These are phyloP conservation scores for Drechslerella dactyloides DNA, from an alignment of 2,329 filamentous ascomycete species.

Conservation along the genomic window DNA sequence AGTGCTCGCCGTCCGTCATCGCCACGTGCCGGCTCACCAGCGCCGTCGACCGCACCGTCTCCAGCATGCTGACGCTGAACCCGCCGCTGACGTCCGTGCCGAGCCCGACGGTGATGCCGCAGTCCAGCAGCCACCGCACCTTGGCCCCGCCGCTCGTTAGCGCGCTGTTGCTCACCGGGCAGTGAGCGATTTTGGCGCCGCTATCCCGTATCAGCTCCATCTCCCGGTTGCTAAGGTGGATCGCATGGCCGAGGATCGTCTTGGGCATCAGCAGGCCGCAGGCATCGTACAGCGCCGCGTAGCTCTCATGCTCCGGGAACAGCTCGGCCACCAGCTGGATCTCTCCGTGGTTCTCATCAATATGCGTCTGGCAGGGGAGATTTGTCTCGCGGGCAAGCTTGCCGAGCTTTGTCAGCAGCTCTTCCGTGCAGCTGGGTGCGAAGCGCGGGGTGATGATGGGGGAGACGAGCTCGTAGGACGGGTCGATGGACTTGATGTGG, in stretches of 20 bases:
- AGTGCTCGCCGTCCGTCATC: conserved; percentile 63
- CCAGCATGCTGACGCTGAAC: conserved; percentile 79
- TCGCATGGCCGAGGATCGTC: conserved; percentile 84
- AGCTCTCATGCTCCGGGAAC: conserved; percentile 70
- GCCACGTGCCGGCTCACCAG: conserved; percentile 77
- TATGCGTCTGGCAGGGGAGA: conserved; percentile 83
- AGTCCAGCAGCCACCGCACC: conserved; percentile 75
- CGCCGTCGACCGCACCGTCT: conserved; percentile 80
- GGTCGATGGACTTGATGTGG: conserved; percentile 73
- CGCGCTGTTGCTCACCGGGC: conserved; percentile 83
- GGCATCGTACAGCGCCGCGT: conserved; percentile 79
- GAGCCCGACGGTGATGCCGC: conserved; percentile 78
- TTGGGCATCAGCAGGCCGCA: conserved; percentile 71
- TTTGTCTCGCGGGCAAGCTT: conserved; percentile 67
- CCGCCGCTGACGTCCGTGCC: conserved; percentile 92
- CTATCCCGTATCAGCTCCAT: conserved; percentile 68
- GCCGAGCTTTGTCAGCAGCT: conserved; percentile 70
- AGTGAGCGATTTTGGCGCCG: conserved; percentile 76
- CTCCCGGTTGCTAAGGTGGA: conserved; percentile 76
- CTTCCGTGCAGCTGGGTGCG: conserved; percentile 68
- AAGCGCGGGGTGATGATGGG: conserved; percentile 81
- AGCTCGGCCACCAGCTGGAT: conserved; percentile 71
- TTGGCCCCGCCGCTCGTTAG: conserved; percentile 79
- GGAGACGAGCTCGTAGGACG: conserved; percentile 68
- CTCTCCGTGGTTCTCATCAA: conserved; percentile 81